phyloP scores from a whole-genome alignment of 2,329 filamentous ascomycete species.

The Monosporascus sp. region DNA sequence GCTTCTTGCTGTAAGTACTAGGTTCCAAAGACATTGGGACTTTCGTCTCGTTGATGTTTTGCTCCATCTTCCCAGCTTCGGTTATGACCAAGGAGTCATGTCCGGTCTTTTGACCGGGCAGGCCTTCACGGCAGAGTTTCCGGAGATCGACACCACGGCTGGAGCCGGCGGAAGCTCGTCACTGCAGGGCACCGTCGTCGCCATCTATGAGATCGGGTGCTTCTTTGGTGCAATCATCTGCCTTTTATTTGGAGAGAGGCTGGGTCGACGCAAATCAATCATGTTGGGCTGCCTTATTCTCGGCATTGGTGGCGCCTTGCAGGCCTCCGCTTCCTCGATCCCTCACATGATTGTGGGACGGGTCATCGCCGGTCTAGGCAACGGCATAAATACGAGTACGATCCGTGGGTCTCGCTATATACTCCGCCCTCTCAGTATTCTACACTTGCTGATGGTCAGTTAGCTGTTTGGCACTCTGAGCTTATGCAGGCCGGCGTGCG shows the following conservation, averaged over 20 bases:
- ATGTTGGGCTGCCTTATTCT: background rate
- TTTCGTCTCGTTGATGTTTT: too few relatives aligned
- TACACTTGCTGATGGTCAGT: too few relatives aligned
- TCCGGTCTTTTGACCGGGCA: too few relatives aligned
- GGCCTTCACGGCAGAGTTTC: too few relatives aligned
- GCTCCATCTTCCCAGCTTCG: too few relatives aligned
- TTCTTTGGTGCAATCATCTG: constrained; percentile 44
- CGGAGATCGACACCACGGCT: too few relatives aligned
- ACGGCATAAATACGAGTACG: constrained; percentile 32
- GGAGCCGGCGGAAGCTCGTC: background rate
- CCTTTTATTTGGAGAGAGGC: constrained; percentile 28
- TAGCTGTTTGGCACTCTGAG: too few relatives aligned
- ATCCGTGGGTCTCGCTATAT: background rate
- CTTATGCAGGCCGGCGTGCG: too few relatives aligned
- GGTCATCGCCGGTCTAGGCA: constrained; percentile 45
- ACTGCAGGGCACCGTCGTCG: constrained; percentile 43
- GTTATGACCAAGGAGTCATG: too few relatives aligned
- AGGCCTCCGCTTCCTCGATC: constrained; percentile 29
- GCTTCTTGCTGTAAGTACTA: too few relatives aligned
- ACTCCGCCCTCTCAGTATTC: background rate
- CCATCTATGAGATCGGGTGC: constrained; percentile 56
- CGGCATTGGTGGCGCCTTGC: constrained; percentile 28
- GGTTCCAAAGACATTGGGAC: too few relatives aligned
- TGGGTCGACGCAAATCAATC: constrained; percentile 18
- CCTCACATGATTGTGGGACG: constrained; percentile 39